phyloP scores from a whole-genome alignment of 257 asterid species.

The Solanum sitiens region DNA sequence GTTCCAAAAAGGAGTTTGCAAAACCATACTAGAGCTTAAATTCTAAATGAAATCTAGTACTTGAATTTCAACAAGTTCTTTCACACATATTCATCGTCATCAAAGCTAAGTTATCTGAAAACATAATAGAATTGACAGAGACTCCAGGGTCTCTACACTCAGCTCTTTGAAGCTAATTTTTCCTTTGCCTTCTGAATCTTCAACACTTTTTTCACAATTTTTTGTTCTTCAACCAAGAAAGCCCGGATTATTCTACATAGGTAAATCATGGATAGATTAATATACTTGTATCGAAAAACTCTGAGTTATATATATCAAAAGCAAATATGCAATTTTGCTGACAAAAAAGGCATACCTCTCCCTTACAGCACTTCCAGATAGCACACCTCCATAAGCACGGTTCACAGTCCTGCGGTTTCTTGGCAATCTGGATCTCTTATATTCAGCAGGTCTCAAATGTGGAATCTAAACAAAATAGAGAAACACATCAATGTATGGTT shows the following conservation, averaged over 20 bases:
- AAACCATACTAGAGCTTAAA: background rate
- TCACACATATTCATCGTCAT: conserved; percentile 24
- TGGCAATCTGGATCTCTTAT: conserved; percentile 62
- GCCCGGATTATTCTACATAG: conserved; percentile 52
- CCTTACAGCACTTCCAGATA: conserved; percentile 59
- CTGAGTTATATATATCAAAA: background rate
- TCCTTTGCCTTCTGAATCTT: conserved; percentile 66
- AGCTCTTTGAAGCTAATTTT: conserved; percentile 40
- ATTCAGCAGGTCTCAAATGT: conserved; percentile 66
- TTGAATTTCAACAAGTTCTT: background rate
- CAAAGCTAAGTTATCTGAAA: background rate
- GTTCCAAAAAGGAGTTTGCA: background rate
- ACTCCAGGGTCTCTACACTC: background rate
- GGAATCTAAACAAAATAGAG: conserved; percentile 35
- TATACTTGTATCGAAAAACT: background rate
- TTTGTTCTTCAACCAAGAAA: conserved; percentile 69
- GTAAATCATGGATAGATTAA: background rate
- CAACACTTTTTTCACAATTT: conserved; percentile 63
- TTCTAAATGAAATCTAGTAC: background rate
- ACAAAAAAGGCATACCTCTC: conserved; percentile 35
- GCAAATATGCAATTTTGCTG: background rate
- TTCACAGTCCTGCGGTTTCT: conserved; percentile 69
- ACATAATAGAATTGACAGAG: background rate
- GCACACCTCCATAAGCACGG: conserved; percentile 68
- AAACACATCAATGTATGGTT: background rate